Base-by-base conservation (phyloP, 2,329 filamentous ascomycete species). In the Colletotrichum lentis region DNA sequence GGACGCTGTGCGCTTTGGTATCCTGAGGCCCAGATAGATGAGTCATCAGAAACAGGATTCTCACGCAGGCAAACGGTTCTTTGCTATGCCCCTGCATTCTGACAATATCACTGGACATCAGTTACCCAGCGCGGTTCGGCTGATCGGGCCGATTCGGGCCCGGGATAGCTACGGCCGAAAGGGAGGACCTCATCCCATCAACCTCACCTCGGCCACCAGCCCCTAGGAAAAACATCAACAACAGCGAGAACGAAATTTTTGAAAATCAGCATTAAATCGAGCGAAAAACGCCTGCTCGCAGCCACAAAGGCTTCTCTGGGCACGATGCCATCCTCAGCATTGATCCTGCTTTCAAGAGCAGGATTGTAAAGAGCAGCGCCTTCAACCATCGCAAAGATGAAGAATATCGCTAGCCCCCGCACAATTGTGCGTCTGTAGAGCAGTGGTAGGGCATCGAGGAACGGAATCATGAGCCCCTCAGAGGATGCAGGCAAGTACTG, bases 271-370 rank as follows among this genome's bases (percentile, higher is more conserved):
- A 53, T 20, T 20, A 46, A 62, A 62, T 55, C 44, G 49, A 46
- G 27, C 52, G 31, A 63, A 63, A 39, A 16, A 64, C 62, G 41
- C 62, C 62, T 46, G 62, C 62, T 59, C 31, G 54, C 39, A 37
- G 16, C 16, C 39, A 39, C 47, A 64, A 18, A 58, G 37, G 62
- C 22, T 16, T 7, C 22, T 44, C 16, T 27, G 37, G 62, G n/a
- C 47, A 46, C 24, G 54, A 59, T 59, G 49, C 31, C 20, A 54
- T 57, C 46, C 44, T 52, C 22, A 39, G 56, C 35, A 44, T 64
- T 50, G 31, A 58, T 50, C 44, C 58, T 50, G 59, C 39, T 14
- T 53, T 35, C 24, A 27, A 53, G 3, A 31, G 54, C 14, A 57
- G 22, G 54, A 57, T 22, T 24, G 22, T 4, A 57, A 31, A 18